These are phyloP conservation scores for Phytophthora agathidicida DNA, from an alignment of 352 stramenopile species.

Conservation along the genomic window DNA sequence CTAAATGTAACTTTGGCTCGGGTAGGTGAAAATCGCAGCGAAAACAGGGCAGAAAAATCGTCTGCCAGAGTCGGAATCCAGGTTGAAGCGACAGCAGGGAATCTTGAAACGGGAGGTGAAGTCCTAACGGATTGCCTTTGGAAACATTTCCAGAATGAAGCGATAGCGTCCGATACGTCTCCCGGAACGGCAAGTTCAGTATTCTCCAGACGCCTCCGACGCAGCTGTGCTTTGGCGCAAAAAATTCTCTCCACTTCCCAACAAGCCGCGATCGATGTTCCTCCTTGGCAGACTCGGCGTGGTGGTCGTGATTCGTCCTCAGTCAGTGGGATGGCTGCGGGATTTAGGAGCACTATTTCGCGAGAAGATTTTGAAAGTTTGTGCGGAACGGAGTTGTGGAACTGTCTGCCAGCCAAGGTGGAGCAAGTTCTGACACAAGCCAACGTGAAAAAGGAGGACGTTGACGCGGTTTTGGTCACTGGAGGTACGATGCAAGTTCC, in stretches of 20 bases:
- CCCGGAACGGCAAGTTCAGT: constrained; percentile 1
- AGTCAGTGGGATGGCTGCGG: neutral
- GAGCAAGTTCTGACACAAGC: constrained; percentile 28
- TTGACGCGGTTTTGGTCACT: constrained; percentile 40
- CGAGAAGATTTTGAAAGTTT: constrained; percentile 42
- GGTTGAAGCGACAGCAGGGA: constrained; percentile 15
- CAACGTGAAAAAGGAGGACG: constrained; percentile 23
- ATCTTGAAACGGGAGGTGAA: constrained; percentile 27
- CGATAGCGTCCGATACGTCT: neutral
- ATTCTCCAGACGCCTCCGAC: constrained; percentile 31
- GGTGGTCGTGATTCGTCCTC: neutral
- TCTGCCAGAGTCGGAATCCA: constrained; percentile 28
- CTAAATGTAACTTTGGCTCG: constrained; percentile 35
- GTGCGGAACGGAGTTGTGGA: constrained; percentile 41
- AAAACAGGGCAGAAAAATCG: constrained; percentile 9
- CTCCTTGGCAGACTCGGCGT: constrained; percentile 24
- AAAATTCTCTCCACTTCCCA: constrained; percentile 47
- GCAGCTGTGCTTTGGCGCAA: constrained; percentile 46
- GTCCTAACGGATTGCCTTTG: constrained; percentile 22
- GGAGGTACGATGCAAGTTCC: constrained; percentile 38
- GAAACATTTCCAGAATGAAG: constrained; percentile 22
- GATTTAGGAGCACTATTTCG: constrained; percentile 40
- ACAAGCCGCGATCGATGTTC: constrained; percentile 38
- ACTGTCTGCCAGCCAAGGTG: constrained; percentile 17
- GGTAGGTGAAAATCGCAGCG: neutral